A percentile compares a stretch with the other conserved stretches of the same genome.
Conservation (phyloP, 176 grass and related monocot species). For the Metroxylon sagu region DNA sequence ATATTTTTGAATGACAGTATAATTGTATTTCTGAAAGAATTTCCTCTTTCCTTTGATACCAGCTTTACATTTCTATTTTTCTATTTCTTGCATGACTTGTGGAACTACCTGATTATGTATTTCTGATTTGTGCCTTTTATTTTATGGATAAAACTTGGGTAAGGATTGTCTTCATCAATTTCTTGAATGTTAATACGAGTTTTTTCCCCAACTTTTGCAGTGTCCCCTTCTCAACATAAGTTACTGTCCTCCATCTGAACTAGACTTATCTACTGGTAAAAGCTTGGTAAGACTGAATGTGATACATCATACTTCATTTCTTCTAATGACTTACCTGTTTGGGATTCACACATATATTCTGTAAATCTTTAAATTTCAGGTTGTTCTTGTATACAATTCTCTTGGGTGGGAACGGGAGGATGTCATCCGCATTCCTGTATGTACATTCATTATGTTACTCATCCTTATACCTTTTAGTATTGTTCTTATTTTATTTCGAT, state of each 20-base stretch:
- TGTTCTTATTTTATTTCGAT: constrained; percentile 10
- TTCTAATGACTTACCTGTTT: too few relatives aligned
- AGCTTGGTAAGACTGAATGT: constrained; percentile 54
- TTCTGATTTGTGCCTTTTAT: too few relatives aligned
- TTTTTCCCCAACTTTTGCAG: constrained; percentile 30
- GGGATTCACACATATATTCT: neutral
- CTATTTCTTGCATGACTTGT: too few relatives aligned
- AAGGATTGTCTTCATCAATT: constrained; percentile 17
- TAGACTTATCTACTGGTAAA: constrained; percentile 60
- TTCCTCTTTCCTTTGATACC: too few relatives aligned
- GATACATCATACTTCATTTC: too few relatives aligned
- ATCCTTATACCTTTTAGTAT: neutral
- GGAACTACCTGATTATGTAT: too few relatives aligned
- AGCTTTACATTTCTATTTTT: too few relatives aligned
- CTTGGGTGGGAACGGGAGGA: constrained; percentile 93
- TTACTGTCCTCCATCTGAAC: constrained; percentile 71
- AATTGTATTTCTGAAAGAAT: too few relatives aligned
- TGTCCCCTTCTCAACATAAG: constrained; percentile 86
- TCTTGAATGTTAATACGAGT: neutral
- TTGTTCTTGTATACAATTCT: constrained; percentile 81
- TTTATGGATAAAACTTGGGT: neutral
- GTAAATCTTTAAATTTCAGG: constrained; percentile 31
- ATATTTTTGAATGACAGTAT: too few relatives aligned
- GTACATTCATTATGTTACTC: constrained; percentile 1
- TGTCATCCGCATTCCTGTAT: constrained; percentile 80